Percentiles rank a stretch among this genome's conserved stretches.
Evolutionary conservation across 2,329 filamentous ascomycete species (phyloP).

Genomic region (Thelonectria rubi): DNA sequence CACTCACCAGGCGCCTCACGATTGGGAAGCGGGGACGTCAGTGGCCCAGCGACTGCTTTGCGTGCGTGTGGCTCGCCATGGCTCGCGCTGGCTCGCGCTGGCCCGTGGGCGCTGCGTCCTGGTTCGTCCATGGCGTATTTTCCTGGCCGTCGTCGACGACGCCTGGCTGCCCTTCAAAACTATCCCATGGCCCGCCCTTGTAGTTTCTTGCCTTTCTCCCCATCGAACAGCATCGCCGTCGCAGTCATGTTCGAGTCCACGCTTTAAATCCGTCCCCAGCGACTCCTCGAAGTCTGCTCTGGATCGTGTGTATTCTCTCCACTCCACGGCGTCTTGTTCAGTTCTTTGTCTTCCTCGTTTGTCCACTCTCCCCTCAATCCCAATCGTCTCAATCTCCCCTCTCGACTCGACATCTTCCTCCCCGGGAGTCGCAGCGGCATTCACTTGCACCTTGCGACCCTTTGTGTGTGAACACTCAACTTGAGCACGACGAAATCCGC

Average conservation of each 20-base stretch:
- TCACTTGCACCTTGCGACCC: conserved; percentile 60
- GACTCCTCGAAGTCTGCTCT: conserved; percentile 66
- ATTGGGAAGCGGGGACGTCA: conserved; percentile 20
- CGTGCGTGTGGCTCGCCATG: conserved; percentile 25
- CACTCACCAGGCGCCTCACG: conserved; percentile 8
- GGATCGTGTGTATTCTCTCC: conserved; percentile 49
- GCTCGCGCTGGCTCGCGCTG: conserved; percentile 17
- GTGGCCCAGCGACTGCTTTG: conserved; percentile 19
- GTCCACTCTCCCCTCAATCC: conserved; percentile 24
- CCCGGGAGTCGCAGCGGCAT: conserved; percentile 55
- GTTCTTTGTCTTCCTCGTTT: conserved; percentile 33
- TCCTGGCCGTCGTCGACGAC: conserved; percentile 16
- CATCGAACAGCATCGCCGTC: conserved; percentile 60
- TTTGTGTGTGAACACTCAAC: conserved; percentile 16
- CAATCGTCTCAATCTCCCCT: conserved; percentile 1
- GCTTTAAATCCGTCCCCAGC: conserved; percentile 61
- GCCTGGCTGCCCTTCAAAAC: conserved; percentile 45
- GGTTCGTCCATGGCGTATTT: conserved; percentile 16
- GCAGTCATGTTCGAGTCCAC: conserved; percentile 63
- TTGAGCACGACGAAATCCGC: conserved; percentile 12
- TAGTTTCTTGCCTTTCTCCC: conserved; percentile 48
- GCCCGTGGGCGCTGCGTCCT: conserved; percentile 5
- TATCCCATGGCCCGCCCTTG: conserved; percentile 47
- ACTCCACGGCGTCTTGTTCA: conserved; percentile 50
- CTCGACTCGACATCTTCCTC: conserved; percentile 17